phyloP scores from a whole-genome alignment of 305 asterid species.

The Solanum aculeatissimum region DNA sequence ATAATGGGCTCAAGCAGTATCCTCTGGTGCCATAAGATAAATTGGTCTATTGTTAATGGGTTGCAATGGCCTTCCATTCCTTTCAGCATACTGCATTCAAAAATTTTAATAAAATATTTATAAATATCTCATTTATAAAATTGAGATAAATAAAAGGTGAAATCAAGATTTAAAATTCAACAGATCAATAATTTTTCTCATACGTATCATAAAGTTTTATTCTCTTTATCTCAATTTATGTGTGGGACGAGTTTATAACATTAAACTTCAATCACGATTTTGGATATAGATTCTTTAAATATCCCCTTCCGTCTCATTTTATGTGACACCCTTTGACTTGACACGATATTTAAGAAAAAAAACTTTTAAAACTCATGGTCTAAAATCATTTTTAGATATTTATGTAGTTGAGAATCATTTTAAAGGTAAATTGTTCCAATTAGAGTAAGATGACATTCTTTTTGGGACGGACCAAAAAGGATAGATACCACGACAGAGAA shows the following conservation, averaged over 20 bases:
- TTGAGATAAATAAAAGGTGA: neutral
- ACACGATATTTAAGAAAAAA: no score
- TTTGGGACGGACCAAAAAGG: no score
- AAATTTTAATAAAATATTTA: neutral
- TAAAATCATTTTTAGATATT: no score
- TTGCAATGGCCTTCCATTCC: constrained; percentile 10
- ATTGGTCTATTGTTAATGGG: neutral
- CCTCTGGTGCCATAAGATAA: constrained; percentile 1
- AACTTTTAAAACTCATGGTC: no score
- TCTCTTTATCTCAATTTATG: neutral
- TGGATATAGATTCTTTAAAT: neutral
- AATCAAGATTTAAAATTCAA: neutral
- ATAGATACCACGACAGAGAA: no score
- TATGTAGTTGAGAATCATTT: no score
- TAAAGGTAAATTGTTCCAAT: no score
- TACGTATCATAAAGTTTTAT: neutral
- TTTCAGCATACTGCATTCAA: constrained; percentile 4
- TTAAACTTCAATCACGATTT: neutral
- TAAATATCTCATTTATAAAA: no score
- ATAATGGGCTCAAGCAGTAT: neutral
- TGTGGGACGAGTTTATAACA: rapidly evolving
- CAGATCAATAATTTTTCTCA: neutral
- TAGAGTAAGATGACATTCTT: no score
- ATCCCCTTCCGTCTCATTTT: no score
- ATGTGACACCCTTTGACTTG: no score